A percentile compares a stretch with the other conserved stretches of the same genome.
phyloP scores from a whole-genome alignment of 139 green algal species.

The Ettlia oleoabundans region DNA sequence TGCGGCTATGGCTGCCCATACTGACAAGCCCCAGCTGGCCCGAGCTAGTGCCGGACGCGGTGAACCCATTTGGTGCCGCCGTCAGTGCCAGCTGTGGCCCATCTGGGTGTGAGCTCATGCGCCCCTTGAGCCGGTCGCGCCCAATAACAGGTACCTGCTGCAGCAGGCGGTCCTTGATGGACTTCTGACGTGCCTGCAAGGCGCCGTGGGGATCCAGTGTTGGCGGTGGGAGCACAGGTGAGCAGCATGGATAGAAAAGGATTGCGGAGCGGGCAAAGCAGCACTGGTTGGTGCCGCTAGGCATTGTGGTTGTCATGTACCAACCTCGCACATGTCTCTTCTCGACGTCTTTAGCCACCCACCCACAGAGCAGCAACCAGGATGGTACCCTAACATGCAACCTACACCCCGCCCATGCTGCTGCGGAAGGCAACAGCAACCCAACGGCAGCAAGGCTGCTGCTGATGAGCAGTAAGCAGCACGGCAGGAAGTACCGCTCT shows the following conservation, averaged over 20 bases:
- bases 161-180: slow-evolving; percentile 30
- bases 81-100: slow-evolving; percentile 4
- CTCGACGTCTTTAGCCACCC: too few relatives aligned
- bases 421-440: too few relatives aligned
- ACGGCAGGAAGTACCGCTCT: neutral
- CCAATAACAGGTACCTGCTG: slow-evolving; percentile 46
- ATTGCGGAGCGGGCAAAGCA: too few relatives aligned
- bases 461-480: neutral
- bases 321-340: too few relatives aligned
- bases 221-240: neutral
- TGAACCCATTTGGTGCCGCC: slow-evolving; percentile 1
- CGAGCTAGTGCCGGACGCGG: neutral
- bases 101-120: neutral
- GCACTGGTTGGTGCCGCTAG: too few relatives aligned
- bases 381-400: too few relatives aligned
- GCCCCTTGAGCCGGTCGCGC: slow-evolving; percentile 35
- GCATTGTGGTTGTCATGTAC: too few relatives aligned
- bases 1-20: slow-evolving; percentile 3
- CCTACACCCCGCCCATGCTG: too few relatives aligned
- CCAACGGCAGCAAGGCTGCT: too few relatives aligned
- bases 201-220: neutral
- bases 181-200: slow-evolving; percentile 38
- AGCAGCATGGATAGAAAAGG: neutral
- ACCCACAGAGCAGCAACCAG: too few relatives aligned
- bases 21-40: neutral